A percentile compares a stretch with the other conserved stretches of the same genome.
phyloP scores from a whole-genome alignment of 306 rosid genomes.

The Quercus dentata region DNA sequence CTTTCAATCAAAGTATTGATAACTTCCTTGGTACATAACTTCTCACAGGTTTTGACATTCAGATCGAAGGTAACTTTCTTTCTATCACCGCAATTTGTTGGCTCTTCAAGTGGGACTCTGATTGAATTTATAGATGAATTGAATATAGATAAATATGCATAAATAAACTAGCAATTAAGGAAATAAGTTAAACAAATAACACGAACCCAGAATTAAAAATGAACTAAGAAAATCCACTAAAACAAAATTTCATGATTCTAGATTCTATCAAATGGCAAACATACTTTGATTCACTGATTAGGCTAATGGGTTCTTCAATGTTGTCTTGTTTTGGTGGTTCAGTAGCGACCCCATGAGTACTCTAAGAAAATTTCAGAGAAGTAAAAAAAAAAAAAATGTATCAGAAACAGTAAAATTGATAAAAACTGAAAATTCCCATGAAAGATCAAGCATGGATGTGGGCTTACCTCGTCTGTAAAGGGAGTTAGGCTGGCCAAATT shows the following conservation, averaged over 20 bases:
- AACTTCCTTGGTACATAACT: conserved; percentile 16
- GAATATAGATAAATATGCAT: neutral
- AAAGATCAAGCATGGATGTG: neutral
- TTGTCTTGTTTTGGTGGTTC: conserved; percentile 23
- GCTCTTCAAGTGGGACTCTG: conserved; percentile 40
- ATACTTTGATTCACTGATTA: conserved; percentile 43
- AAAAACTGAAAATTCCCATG: neutral
- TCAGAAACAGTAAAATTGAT: neutral
- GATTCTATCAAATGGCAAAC: conserved; percentile 5
- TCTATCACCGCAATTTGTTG: conserved; percentile 14
- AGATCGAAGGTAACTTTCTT: conserved; percentile 27
- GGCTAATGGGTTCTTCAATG: conserved; percentile 14
- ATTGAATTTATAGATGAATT: neutral
- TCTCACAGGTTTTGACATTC: conserved; percentile 14
- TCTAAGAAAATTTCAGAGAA: conserved; percentile 21
- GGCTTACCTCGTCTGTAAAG: conserved; percentile 22
- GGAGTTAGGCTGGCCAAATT: neutral
- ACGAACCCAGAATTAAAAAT: neutral
- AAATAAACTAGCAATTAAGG: neutral
- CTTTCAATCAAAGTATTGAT: conserved; percentile 15
- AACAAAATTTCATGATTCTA: neutral
- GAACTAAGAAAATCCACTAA: neutral
- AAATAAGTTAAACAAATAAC: neutral
- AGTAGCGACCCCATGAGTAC: conserved; percentile 1
- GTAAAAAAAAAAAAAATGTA: neutral